Evolutionary conservation across 2,329 filamentous ascomycete genomes (phyloP), one percentile per base, ranked within the genome.

Genomic region (Thielaviopsis euricoi): DNA sequence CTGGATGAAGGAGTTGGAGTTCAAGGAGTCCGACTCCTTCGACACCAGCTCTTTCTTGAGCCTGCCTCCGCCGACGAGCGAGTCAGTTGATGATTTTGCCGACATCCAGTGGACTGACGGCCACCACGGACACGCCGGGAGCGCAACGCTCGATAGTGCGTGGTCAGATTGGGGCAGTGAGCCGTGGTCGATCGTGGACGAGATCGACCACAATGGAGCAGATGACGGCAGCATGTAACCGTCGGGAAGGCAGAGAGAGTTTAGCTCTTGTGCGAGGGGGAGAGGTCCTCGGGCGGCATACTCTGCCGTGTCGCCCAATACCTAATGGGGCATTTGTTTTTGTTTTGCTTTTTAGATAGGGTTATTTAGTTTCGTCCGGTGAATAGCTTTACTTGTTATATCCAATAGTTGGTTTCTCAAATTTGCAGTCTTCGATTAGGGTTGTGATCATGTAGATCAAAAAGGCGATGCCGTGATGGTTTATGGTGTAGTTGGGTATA

Each of bases 21-120:
- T 49, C 43, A 4, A 21, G 3, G 23, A 55, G 37, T 12, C 37
- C 19, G n/a, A 29, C 13, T n/a, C 37, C 22, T 22, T 23, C 33
- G 40, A 19, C 48, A n/a, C 17, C 43, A 4, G 19, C 43, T 19
- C 17, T 4, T 17, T 48, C n/a, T n/a, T 48, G 43, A 10, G n/a
- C 17, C 43, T 55, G 23, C 53, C 53, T 29, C 43, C 53, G 6
- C 53, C 53, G 12, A 19, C 37, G 2, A 23, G 25, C 21, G 53
- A 55, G 22, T 29, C 46, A 19, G 53, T 55, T n/a, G 53, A 55
- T n/a, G 53, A 55, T n/a, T 55, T 55, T 22, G 43, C 7, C 43
- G 43, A 48, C n/a, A 48, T 48, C 43, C 43, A 48, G 43, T 48
- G 43, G 43, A 9, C 7, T 19, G 43, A 48, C 19, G 10, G 43